Base-by-base conservation (phyloP, 805 yeast species). In the Candida schatavii region DNA sequence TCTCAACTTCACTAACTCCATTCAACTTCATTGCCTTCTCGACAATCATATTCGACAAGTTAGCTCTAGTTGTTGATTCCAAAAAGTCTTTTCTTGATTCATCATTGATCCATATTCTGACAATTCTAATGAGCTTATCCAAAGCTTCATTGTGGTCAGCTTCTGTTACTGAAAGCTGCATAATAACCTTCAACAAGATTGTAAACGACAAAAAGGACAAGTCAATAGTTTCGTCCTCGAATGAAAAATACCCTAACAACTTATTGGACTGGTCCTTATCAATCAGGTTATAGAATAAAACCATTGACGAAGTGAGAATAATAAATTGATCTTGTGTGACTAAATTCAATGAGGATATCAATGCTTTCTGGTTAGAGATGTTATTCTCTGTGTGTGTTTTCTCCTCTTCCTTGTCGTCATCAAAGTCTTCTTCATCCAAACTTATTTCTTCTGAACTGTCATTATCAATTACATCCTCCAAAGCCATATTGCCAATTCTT, bases 191-290 rank as follows among this genome's bases (percentile, higher is more conserved):
- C 11, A 63, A 49, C 33, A 68, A 46, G 13, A 62, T 44, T 1
- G 73, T 61, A 44, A 69, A 65, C 26, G 66, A 52, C 23, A 68
- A 51, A 10, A 64, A 45, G 22, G 63, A 55, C 39, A 68, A 51
- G 3, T 51, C 49, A 18, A 43, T 34, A 14, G 39, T 37, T 5
- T 46, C 49, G 23, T 14, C 23, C 7, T 44, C 35, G 22, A 61
- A 46, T 13, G 44, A 42, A 37, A 69, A 51, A 42, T 57, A 50
- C 18, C 51, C 54, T 33, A 67, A 49, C 29, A 66, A 51, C 43
- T 49, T 44, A 5, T 40, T 32, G 15, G 57, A 52, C 30, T 61
- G 50, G 22, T 43, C 42, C 5, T 37, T 35, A 5, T 55, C 47
- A 7, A 47, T 37, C 27, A 47, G 39, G 39, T 46, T 44, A 45